Evolutionary conservation across 1,284 basidiomycete genomes (phyloP).

Genomic region (Moesziomyces parantarcticus): DNA sequence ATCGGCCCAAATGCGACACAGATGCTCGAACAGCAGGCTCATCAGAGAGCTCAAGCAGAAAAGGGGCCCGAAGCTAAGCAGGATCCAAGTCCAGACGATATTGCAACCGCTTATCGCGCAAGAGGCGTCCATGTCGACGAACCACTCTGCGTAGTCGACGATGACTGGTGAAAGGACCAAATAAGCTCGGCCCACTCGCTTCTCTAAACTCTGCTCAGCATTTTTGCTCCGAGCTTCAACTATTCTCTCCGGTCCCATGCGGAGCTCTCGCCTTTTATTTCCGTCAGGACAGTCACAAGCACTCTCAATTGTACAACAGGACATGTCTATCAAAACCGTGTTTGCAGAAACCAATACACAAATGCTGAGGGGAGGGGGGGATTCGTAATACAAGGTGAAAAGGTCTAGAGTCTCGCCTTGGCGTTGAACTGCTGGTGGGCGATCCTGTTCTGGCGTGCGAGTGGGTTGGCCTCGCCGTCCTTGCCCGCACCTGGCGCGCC

Average conservation of each 20-base stretch:
- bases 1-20: slow-evolving; percentile 27
- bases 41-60: slow-evolving; percentile 2
- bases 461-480: slow-evolving; percentile 47
- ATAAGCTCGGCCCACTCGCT: background rate
- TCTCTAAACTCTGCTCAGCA: background rate
- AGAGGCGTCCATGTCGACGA: slow-evolving; percentile 25
- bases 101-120: slow-evolving; percentile 17
- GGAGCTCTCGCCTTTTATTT: too few species aligned
- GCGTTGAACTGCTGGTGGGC: slow-evolving; percentile 16
- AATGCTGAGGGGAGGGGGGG: slow-evolving; percentile 6
- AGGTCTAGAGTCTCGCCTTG: slow-evolving; percentile 40
- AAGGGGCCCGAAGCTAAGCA: slow-evolving; percentile 34
- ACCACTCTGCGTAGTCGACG: background rate
- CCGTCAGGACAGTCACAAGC: too few species aligned
- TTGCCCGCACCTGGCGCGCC: slow-evolving; percentile 50
- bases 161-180: slow-evolving; percentile 21
- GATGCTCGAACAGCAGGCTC: slow-evolving; percentile 25
- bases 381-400: background rate
- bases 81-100: slow-evolving; percentile 28
- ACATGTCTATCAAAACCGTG: slow-evolving; percentile 14
- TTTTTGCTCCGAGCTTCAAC: too few species aligned
- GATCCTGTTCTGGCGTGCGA: slow-evolving; percentile 41
- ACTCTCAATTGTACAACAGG: slow-evolving; percentile 16
- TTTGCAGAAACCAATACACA: slow-evolving; percentile 1
- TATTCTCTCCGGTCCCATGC: too few species aligned